Evolutionary conservation across 768 basidiomycete genomes (phyloP), one percentile per base, ranked within the genome.

Genomic region (Podaxis mareebaensis): DNA sequence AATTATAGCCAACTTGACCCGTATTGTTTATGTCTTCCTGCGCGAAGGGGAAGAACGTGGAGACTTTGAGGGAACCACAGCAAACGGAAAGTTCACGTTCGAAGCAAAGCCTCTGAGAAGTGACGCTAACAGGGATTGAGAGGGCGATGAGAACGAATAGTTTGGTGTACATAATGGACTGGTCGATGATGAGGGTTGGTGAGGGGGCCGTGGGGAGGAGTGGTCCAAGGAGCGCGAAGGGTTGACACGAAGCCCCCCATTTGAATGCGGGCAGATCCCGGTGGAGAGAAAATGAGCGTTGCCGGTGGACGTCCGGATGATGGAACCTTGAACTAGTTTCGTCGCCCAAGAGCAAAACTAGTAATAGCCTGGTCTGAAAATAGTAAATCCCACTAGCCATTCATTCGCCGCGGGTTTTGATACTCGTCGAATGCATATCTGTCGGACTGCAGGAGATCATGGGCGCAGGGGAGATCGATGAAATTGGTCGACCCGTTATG

Each of bases 1-100:
- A 58, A 3, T 58, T 46, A 10, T 30, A 58, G 39, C 57, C 57
- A 4, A 58, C 44, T 10, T 30, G 5, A 17, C 57, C 57, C 1
- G 26, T 17, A 28, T 58, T 58, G 13, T 44, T 58, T 15, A 26
- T 42, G 3, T 13, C 30, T n/a, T 30, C 10, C 30, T 42, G 42
- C 28, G 20, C 17, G 4, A 13, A 20, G 7, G 57, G 30, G 44
- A 58, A 58, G 4, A 15, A 58, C n/a, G 57, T 58, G 3, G 57
- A 42, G 28, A 46, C 1, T 17, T 58, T 58, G 40, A 58, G 42
- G 42, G 57, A 58, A n/a, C 15, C 22, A 28, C 57, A 58, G n/a
- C 57, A 58, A 42, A 44, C 22, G 1, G 17, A 28, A 7, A 46
- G 40, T 26, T 58, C 57, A 11, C 4, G 8, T 6, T 40, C 4